Evolutionary conservation across 495 filamentous ascomycete genomes (phyloP).

Genomic region (Neurospora sp.): DNA sequence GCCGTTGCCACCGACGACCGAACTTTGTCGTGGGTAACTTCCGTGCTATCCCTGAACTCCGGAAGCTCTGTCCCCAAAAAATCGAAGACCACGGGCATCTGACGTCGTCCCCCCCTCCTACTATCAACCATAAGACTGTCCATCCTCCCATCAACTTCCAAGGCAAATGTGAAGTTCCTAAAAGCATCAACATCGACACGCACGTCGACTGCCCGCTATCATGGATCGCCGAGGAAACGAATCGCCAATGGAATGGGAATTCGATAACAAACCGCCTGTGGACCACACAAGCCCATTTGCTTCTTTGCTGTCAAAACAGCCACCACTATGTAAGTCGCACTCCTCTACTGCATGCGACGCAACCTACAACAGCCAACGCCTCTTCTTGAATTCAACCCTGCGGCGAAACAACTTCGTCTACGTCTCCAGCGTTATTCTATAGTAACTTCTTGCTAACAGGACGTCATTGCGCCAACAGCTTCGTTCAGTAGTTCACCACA

Average conservation of each 20-base stretch:
- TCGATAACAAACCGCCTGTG: conserved; percentile 31
- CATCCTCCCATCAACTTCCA: neutral
- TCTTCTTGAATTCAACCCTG: neutral
- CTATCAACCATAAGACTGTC: neutral
- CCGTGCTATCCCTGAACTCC: neutral
- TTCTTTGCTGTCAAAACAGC: conserved; percentile 16
- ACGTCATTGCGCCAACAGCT: neutral
- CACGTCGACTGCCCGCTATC: neutral
- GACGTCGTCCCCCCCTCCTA: neutral
- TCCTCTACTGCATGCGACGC: neutral
- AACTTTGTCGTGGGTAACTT: neutral
- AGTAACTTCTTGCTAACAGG: neutral
- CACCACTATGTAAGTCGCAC: conserved; percentile 13
- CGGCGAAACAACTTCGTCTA: neutral
- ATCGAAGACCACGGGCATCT: neutral
- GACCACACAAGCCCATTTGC: conserved; percentile 39
- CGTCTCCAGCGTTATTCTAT: neutral
- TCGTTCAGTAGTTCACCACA: neutral
- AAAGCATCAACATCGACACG: neutral
- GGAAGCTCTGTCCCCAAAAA: neutral
- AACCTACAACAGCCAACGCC: neutral
- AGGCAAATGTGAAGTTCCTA: neutral
- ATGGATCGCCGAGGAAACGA: conserved; percentile 37
- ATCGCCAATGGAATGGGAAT: conserved; percentile 43
- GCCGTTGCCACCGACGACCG: conserved; percentile 21